Evolutionary conservation across 163 green algal genomes (phyloP).

Genomic region (Prototheca stagnorum): DNA sequence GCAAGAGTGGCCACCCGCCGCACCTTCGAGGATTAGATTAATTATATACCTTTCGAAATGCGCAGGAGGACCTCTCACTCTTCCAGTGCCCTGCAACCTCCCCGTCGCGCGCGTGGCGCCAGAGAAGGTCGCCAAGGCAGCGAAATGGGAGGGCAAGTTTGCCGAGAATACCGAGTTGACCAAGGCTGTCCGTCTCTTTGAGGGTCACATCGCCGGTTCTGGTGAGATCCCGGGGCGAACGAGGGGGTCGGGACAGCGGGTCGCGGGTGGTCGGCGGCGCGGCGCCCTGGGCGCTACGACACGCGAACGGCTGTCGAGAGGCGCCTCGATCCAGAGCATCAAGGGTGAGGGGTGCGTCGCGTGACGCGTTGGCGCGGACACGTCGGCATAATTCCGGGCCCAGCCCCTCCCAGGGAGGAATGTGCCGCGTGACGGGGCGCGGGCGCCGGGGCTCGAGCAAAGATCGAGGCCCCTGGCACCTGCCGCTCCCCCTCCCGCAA

Average conservation of each 20-base stretch:
- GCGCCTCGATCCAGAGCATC: background rate
- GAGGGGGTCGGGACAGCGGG: background rate
- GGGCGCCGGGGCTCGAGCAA: too few relatives aligned
- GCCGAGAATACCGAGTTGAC: constrained; percentile 9
- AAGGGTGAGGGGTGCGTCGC: background rate
- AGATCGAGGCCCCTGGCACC: background rate
- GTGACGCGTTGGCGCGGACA: background rate
- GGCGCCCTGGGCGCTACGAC: too few relatives aligned
- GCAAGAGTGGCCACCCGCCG: too few relatives aligned
- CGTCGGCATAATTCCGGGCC: too few relatives aligned
- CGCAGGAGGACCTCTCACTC: too few relatives aligned
- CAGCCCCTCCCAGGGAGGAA: too few relatives aligned
- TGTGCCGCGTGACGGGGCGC: too few relatives aligned
- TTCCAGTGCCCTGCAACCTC: background rate
- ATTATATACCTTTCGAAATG: too few relatives aligned
- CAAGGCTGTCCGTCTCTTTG: constrained; percentile 8
- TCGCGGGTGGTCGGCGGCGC: background rate
- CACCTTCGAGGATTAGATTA: too few relatives aligned
- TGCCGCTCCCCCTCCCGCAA: background rate
- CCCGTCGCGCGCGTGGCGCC: background rate
- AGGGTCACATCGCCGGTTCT: constrained; percentile 12
- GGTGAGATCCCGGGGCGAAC: constrained; percentile 1
- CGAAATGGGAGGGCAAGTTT: background rate
- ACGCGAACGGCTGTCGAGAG: background rate
- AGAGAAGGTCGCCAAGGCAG: background rate